Evolutionary conservation across 2,329 filamentous ascomycete genomes (phyloP).

Genomic region (Pseudogymnoascus sp.): DNA sequence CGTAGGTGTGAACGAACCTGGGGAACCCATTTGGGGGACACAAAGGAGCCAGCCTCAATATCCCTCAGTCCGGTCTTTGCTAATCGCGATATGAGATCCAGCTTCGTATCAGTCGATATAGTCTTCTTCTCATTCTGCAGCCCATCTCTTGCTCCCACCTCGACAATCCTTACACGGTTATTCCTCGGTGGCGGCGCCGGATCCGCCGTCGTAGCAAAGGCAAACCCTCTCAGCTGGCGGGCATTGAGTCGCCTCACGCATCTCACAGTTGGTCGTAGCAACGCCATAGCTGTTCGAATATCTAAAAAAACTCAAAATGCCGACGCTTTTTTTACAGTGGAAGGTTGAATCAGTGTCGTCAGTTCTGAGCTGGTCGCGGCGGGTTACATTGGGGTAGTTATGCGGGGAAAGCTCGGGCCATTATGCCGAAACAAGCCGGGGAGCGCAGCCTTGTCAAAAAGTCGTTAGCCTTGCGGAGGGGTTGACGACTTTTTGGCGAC

Average conservation of each 20-base stretch:
- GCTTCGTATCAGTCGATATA: conserved; percentile 64
- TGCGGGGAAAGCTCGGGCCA: conserved; percentile 7
- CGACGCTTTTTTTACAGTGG: neutral
- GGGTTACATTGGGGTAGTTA: conserved; percentile 5
- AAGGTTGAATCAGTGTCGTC: neutral
- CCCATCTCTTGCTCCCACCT: conserved; percentile 80
- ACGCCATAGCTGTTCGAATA: neutral
- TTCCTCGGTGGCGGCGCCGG: conserved; percentile 1
- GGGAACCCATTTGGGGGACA: conserved; percentile 76
- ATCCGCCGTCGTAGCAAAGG: neutral
- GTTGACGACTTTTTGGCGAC: neutral
- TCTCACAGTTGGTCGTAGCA: conserved; percentile 6
- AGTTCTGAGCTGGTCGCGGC: neutral
- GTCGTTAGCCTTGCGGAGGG: conserved; percentile 1
- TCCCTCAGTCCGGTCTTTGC: conserved; percentile 59
- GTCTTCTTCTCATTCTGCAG: conserved; percentile 73
- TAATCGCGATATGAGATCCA: conserved; percentile 64
- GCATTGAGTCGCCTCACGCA: conserved; percentile 7
- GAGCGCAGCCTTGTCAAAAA: conserved; percentile 7
- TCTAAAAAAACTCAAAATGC: neutral
- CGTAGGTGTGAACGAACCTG: conserved; percentile 44
- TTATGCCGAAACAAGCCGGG: neutral
- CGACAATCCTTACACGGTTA: conserved; percentile 54
- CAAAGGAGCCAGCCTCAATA: conserved; percentile 77
- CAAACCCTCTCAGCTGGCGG: neutral